Percentiles rank a stretch among this genome's conserved stretches.
Conservation (phyloP, 2,329 filamentous ascomycete species). For the Colletotrichum sp. region DNA sequence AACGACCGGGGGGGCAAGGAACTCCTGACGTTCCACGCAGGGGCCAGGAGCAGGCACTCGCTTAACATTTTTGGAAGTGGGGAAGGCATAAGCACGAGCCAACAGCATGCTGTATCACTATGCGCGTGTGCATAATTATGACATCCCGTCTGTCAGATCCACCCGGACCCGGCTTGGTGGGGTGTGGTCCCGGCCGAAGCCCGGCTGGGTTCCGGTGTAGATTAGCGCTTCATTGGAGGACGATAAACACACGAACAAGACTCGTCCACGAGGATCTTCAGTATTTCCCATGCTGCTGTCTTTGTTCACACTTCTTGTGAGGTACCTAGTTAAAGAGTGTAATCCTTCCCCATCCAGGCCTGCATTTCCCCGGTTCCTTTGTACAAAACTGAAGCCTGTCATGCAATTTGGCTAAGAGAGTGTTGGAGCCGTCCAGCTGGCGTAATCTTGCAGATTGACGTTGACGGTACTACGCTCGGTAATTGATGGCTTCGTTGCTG, state of each 20-base stretch:
- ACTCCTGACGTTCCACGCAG: background rate
- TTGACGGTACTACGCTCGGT: conserved; percentile 8
- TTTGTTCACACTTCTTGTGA: background rate
- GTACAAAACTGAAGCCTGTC: background rate
- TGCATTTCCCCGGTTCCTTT: background rate
- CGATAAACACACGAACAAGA: background rate
- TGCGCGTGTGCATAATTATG: background rate
- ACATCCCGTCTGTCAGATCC: background rate
- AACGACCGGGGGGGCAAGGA: background rate
- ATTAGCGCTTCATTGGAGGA: background rate
- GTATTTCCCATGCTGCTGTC: background rate
- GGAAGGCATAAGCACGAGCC: background rate
- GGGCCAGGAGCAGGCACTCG: background rate
- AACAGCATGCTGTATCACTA: background rate
- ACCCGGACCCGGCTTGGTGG: background rate
- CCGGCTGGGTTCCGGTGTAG: background rate
- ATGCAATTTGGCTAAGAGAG: background rate
- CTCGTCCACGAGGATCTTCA: background rate
- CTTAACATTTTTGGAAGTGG: background rate
- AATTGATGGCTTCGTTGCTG: background rate
- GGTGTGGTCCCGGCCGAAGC: background rate
- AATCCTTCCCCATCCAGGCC: background rate
- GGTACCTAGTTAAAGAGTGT: background rate
- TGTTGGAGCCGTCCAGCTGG: background rate
- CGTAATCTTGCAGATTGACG: conserved; percentile 5